Conservation (phyloP, 148 eudicot species). For the Spergularia bocconei region DNA sequence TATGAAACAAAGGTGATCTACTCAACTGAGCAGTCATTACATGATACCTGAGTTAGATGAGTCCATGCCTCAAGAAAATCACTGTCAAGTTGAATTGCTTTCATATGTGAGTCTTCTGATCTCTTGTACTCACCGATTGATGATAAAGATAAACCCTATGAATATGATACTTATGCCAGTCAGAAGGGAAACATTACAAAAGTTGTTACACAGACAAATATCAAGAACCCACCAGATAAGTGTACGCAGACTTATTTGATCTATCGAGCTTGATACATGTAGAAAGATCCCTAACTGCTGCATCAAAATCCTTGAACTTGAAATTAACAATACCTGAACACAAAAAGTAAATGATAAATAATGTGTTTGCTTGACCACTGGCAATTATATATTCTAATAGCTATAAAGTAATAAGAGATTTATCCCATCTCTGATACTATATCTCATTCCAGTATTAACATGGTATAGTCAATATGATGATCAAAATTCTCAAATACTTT, state of each 20-base stretch:
- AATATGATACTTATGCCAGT: constrained; percentile 6
- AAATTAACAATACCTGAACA: constrained; percentile 86
- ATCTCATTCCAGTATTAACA: not conserved
- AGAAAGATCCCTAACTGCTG: constrained; percentile 86
- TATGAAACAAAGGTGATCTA: not conserved
- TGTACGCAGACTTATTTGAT: constrained; percentile 82
- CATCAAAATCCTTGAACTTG: constrained; percentile 85
- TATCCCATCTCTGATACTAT: not conserved
- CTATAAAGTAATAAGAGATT: not conserved
- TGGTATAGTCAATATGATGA: not conserved
- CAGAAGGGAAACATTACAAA: constrained; percentile 4
- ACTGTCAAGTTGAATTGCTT: constrained; percentile 65
- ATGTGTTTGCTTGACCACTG: not conserved
- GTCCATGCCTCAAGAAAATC: constrained; percentile 88
- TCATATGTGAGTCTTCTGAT: constrained; percentile 88
- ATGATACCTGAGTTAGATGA: constrained; percentile 79
- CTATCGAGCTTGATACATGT: constrained; percentile 69
- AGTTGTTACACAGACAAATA: not conserved
- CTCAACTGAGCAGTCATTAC: not conserved
- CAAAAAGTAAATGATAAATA: not conserved
- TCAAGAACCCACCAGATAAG: constrained; percentile 68
- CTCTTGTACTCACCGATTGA: constrained; percentile 74
- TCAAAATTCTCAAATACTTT: no score
- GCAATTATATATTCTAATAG: not conserved
- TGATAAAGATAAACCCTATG: constrained; percentile 82